phyloP scores from a whole-genome alignment of 768 basidiomycete genomes.

The Naganishia friedmannii region DNA sequence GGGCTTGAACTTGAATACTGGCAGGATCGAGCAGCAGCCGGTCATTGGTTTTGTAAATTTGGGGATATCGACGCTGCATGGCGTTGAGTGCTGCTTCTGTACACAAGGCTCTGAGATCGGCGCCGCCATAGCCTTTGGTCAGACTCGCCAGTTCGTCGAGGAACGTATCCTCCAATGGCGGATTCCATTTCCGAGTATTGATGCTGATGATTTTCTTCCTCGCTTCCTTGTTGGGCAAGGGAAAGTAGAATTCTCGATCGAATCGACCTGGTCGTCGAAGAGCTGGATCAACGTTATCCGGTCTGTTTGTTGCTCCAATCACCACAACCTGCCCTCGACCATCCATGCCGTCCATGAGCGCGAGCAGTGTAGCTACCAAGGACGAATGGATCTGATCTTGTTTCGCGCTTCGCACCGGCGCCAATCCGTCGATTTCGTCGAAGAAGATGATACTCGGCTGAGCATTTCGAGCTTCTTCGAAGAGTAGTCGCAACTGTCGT shows the following conservation, averaged over 20 bases:
- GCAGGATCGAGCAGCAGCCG: conserved; percentile 79
- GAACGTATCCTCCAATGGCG: conserved; percentile 64
- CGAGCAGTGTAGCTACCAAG: conserved; percentile 90
- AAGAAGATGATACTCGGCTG: conserved; percentile 99
- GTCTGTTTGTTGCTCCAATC: conserved; percentile 95
- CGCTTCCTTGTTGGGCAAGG: conserved; percentile 77
- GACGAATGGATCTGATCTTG: conserved; percentile 99
- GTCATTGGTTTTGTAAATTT: conserved; percentile 90
- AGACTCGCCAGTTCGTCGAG: conserved; percentile 72
- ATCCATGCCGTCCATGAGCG: conserved; percentile 99
- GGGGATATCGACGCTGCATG: conserved; percentile 91
- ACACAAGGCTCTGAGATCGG: conserved; percentile 89
- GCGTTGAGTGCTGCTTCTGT: conserved; percentile 96
- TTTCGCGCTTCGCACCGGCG: conserved; percentile 95
- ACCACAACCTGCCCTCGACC: conserved; percentile 95
- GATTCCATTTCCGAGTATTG: conserved; percentile 85
- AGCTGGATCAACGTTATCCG: conserved; percentile 96
- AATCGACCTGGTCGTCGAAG: conserved; percentile 89
- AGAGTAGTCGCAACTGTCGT: conserved; percentile 85
- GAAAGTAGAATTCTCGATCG: conserved; percentile 97
- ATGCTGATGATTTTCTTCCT: conserved; percentile 83
- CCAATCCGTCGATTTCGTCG: conserved; percentile 97
- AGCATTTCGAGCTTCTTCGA: conserved; percentile 87
- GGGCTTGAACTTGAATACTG: conserved; percentile 73
- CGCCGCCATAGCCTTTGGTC: conserved; percentile 97